Percentiles rank a stretch among this genome's conserved stretches.
Evolutionary conservation across 495 filamentous ascomycete species (phyloP).

Genomic region (Hypoxylon subgilvum): DNA sequence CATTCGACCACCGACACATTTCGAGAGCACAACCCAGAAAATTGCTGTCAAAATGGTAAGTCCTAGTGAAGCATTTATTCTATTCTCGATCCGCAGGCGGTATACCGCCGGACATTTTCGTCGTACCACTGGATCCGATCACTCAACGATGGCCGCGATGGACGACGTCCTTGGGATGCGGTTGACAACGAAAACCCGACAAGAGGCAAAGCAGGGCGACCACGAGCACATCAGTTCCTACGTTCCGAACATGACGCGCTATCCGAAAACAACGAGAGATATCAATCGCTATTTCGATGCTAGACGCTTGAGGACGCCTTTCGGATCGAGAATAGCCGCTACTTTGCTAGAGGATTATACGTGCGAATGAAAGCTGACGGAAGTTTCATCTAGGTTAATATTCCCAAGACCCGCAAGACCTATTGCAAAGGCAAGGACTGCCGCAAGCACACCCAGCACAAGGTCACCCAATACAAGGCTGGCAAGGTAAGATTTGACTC

Average conservation of each 20-base stretch:
- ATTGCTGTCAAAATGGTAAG: constrained; percentile 38
- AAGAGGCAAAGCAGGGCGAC: constrained; percentile 1
- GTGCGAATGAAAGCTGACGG: constrained; percentile 55
- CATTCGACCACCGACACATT: constrained; percentile 29
- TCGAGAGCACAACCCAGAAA: constrained; percentile 21
- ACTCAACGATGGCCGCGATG: constrained; percentile 1
- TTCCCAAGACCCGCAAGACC: constrained; percentile 81
- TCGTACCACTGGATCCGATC: background rate
- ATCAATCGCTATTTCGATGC: background rate
- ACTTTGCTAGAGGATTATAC: constrained; percentile 2
- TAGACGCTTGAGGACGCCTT: background rate
- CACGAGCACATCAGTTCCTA: background rate
- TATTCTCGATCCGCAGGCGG: constrained; percentile 1
- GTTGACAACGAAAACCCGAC: constrained; percentile 8
- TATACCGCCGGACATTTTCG: background rate
- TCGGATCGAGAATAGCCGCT: background rate
- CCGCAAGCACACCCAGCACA: constrained; percentile 83
- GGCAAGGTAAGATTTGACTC: constrained; percentile 64
- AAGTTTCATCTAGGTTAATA: constrained; percentile 57
- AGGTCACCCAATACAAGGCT: constrained; percentile 86
- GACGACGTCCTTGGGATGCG: background rate
- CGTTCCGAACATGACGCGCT: background rate
- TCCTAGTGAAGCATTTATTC: constrained; percentile 12
- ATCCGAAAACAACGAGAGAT: background rate
- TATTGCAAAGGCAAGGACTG: constrained; percentile 93